A percentile compares a stretch with the other conserved stretches of the same genome.
These are phyloP conservation scores for Trametes polyzona DNA, from an alignment of 1,284 basidiomycete species.

Conservation along the genomic window DNA sequence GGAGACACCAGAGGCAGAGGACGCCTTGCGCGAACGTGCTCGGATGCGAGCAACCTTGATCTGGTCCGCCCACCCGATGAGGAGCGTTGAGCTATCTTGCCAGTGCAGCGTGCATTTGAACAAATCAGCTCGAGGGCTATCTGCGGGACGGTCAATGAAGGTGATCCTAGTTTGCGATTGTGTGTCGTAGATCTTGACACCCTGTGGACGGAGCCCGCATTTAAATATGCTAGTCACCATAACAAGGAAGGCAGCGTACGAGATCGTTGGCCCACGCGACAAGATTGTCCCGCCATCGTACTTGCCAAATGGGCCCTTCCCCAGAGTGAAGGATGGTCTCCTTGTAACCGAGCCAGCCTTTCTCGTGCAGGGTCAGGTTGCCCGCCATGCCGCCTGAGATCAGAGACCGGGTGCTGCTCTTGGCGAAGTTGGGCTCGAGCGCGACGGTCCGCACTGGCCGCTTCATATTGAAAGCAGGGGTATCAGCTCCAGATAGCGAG, in stretches of 20 bases:
- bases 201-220: constrained; percentile 47
- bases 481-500: constrained; percentile 82
- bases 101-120: constrained; percentile 92
- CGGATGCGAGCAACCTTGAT: constrained; percentile 91
- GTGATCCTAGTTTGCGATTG: constrained; percentile 81
- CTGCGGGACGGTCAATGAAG: constrained; percentile 82
- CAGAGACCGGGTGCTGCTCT: constrained; percentile 81
- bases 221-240: neutral
- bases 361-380: constrained; percentile 85
- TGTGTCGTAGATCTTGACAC: constrained; percentile 94
- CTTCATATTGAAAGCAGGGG: constrained; percentile 90
- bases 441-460: constrained; percentile 91
- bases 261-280: constrained; percentile 98
- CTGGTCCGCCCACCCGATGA: constrained; percentile 94
- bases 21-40: constrained; percentile 54
- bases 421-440: constrained; percentile 90
- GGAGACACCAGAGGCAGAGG: constrained; percentile 47
- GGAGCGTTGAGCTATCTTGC: constrained; percentile 89
- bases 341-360: constrained; percentile 96
- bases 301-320: constrained; percentile 95
- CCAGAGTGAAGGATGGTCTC: constrained; percentile 86
- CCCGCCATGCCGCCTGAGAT: constrained; percentile 96
- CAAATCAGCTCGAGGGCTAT: constrained; percentile 88
- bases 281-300: constrained; percentile 83
- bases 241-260: constrained; percentile 46